Conservation (phyloP, 2,329 filamentous ascomycete species). For the Alternaria alternata region DNA sequence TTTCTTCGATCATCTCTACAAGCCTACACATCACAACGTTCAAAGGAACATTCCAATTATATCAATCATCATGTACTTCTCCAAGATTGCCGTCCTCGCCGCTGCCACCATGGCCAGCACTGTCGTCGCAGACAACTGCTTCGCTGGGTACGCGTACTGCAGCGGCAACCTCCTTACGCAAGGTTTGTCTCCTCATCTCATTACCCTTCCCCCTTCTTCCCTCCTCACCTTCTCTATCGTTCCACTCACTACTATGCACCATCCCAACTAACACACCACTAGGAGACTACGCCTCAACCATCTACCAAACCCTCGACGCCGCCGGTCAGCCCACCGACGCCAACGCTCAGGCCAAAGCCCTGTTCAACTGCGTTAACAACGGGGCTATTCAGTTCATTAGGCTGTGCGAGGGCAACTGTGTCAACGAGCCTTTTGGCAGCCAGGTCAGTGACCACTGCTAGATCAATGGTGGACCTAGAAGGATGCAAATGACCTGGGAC, state of each 20-base stretch:
- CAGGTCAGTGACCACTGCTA: slow-evolving; percentile 8
- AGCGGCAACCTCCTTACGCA: not conserved
- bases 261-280: not conserved
- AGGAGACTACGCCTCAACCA: slow-evolving; percentile 6
- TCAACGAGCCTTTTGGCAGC: slow-evolving; percentile 2
- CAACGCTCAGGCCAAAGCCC: not conserved
- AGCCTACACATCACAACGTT: not conserved
- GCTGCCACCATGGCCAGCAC: not conserved
- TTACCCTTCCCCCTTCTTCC: no score
- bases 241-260: accelerated
- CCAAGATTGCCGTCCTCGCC: not conserved
- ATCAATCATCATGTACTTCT: not conserved
- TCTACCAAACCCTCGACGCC: not conserved
- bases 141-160: slow-evolving; percentile 1
- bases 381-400: not conserved
- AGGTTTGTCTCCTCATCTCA: not conserved
- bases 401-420: not conserved
- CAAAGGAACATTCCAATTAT: not conserved
- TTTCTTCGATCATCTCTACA: not conserved
- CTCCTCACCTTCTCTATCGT: accelerated
- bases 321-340: not conserved
- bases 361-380: slow-evolving; percentile 2
- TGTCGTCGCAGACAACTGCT: not conserved
- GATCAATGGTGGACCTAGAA: not conserved
- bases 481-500: accelerated